Evolutionary conservation across 306 rosid genomes (phyloP), one percentile per base, ranked within the genome.

Genomic region (Quercus agrifolia): DNA sequence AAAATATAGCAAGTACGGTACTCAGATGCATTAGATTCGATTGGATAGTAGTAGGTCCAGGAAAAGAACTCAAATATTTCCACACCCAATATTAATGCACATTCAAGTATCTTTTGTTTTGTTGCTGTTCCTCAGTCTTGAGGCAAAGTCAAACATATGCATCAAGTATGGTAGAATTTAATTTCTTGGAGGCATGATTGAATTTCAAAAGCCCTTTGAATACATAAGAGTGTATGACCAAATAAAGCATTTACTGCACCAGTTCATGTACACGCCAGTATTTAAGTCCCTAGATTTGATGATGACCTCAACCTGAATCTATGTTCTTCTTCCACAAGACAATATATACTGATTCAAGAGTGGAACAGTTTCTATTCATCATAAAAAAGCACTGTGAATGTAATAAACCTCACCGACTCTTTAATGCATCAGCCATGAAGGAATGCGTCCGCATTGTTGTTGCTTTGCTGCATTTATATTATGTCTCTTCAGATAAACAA

Each of bases 281-380:
- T 86, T 89, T 64, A 86, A 72, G 83, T 82, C 86, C 76, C 82
- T 81, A 75, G 89, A 86, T 90, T 86, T 82, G 70, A 75, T 77
- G 38, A 75, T 90, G 92, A 86, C 79, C 84, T 89, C 89, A 86
- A 84, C 83, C 88, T 77, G 85, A 92, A 91, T 88, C 90, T 76
- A 88, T 78, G 83, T 82, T 83, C 84, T 83, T 80, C 90, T 80
- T 74, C 81, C 78, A 82, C 87, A 87, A 83, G 87, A 75, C 83
- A 87, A 15, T 77, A 73, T 78, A 75, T 71, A 76, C 20, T 33
- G 86, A 72, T 66, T 52, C 41, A 73, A 54, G 73, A 54, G 73
- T 77, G 61, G 56, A 74, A 63, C 76, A 64, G 77, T 70, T 83
- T 76, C 55, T 19, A 11, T 35, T 70, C 72, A 20, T 81, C 69